Conservation (phyloP, 2,329 filamentous ascomycete genomes). For the Fusarium continuum region DNA sequence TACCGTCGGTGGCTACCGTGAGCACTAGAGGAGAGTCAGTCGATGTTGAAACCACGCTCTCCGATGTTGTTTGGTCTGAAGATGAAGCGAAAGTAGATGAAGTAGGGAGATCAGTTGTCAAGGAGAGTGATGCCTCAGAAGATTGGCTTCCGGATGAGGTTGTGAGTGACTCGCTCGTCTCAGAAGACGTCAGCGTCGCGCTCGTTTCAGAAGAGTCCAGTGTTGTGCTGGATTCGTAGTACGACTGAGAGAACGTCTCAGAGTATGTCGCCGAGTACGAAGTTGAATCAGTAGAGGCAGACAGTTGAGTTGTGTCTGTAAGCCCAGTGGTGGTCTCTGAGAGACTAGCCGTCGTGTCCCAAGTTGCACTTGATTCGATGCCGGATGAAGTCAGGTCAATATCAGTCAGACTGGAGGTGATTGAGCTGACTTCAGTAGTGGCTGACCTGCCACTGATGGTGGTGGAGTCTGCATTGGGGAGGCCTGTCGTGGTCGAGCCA, state of each 20-base stretch:
- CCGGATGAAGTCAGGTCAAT: background rate
- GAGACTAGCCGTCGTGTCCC: background rate
- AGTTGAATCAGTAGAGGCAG: background rate
- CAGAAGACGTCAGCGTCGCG: background rate
- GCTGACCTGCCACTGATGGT: background rate
- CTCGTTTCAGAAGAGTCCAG: background rate
- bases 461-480: background rate
- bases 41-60: slow-evolving; percentile 18
- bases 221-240: background rate
- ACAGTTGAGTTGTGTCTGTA: background rate
- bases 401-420: no score
- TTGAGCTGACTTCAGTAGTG: background rate
- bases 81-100: slow-evolving; percentile 15
- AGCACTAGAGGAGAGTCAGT: slow-evolving; percentile 45
- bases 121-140: slow-evolving; percentile 3
- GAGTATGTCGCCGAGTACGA: no score
- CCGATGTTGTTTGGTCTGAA: slow-evolving; percentile 13
- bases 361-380: background rate
- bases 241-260: no score
- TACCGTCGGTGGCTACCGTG: slow-evolving; percentile 55
- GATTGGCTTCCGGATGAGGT: background rate
- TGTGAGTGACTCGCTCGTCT: background rate
- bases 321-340: no score
- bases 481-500: background rate
- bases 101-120: slow-evolving; percentile 13